Evolutionary conservation across 2,329 filamentous ascomycete genomes (phyloP).

Genomic region (Aschersonia sp.): DNA sequence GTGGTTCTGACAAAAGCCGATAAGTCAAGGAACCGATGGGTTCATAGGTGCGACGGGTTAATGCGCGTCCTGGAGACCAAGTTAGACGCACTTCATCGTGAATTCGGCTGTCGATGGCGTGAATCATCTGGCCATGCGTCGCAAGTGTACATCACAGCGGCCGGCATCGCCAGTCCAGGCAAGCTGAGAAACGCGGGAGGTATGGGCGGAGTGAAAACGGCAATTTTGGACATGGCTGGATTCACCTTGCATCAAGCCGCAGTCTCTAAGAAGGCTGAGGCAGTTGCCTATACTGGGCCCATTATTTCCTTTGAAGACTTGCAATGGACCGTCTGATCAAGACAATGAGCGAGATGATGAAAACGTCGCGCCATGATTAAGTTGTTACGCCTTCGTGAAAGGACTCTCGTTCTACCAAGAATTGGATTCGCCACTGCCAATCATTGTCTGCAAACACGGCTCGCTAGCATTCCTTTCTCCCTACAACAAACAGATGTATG

Average conservation of each 20-base stretch:
- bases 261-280: slow-evolving; percentile 20
- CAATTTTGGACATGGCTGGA: slow-evolving; percentile 26
- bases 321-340: slow-evolving; percentile 15
- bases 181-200: slow-evolving; percentile 20
- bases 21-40: slow-evolving; percentile 23
- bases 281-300: slow-evolving; percentile 18
- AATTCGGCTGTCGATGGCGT: slow-evolving; percentile 12
- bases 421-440: too few species aligned
- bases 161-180: slow-evolving; percentile 17
- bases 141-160: slow-evolving; percentile 21
- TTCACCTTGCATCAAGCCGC: slow-evolving; percentile 13
- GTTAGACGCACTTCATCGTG: slow-evolving; percentile 10
- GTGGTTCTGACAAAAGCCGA: slow-evolving; percentile 45
- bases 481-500: too few species aligned
- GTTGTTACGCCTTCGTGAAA: too few species aligned
- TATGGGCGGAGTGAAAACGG: slow-evolving; percentile 23
- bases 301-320: slow-evolving; percentile 25
- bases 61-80: slow-evolving; percentile 13
- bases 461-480: too few species aligned
- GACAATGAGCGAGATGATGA: not conserved
- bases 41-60: slow-evolving; percentile 11
- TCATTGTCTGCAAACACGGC: too few species aligned
- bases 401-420: too few species aligned
- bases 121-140: slow-evolving; percentile 14
- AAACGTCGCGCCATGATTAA: not conserved